Evolutionary conservation across 805 yeast species (phyloP).

Genomic region (Lipomyces lipofer): DNA sequence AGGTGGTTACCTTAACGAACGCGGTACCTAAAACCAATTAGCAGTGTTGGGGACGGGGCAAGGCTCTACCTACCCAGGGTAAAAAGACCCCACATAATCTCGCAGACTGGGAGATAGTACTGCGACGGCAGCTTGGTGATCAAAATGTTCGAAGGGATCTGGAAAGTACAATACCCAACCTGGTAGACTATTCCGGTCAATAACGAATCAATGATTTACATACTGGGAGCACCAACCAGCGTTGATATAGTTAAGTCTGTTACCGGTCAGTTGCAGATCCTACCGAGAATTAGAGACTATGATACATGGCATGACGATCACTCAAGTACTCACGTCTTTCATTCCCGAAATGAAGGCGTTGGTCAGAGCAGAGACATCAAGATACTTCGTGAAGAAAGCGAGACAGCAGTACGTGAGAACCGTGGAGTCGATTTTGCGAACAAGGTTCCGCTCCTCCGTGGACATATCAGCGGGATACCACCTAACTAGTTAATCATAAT

Average conservation of each 20-base stretch:
- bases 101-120: slow-evolving; percentile 56
- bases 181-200: no score
- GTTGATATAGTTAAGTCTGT: slow-evolving; percentile 61
- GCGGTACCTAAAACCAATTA: no score
- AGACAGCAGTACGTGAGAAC: slow-evolving; percentile 57
- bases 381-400: slow-evolving; percentile 67
- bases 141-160: slow-evolving; percentile 61
- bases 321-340: no score
- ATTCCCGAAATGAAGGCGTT: slow-evolving; percentile 69
- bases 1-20: no score
- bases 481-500: neutral
- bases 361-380: slow-evolving; percentile 60
- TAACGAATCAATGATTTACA: no score
- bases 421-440: slow-evolving; percentile 56
- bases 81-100: slow-evolving; percentile 66
- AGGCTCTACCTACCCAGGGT: no score
- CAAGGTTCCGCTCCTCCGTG: slow-evolving; percentile 46
- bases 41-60: no score
- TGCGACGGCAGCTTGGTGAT: slow-evolving; percentile 59
- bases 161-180: slow-evolving; percentile 62
- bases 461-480: slow-evolving; percentile 28
- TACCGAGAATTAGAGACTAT: no score
- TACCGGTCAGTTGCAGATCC: slow-evolving; percentile 57
- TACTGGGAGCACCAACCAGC: no score
- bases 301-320: no score